Conservation (phyloP, 2,329 filamentous ascomycete species). For the Talaromyces funiculosus region DNA sequence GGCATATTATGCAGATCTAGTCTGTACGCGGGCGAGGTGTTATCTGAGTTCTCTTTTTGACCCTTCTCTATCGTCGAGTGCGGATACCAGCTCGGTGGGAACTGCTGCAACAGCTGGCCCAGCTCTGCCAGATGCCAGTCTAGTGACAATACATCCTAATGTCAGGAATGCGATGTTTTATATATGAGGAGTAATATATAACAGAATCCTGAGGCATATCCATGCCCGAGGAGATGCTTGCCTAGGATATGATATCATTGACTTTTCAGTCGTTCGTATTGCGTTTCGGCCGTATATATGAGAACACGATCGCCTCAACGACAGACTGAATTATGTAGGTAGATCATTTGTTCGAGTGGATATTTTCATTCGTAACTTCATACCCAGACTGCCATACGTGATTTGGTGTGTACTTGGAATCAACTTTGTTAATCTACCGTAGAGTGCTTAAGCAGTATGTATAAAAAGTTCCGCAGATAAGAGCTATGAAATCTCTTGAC, state of each 20-base stretch:
- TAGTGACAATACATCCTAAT: slow-evolving; percentile 14
- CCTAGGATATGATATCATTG: too few relatives aligned
- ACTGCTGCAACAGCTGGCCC: slow-evolving; percentile 16
- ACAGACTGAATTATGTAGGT: background rate
- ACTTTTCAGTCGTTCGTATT: too few relatives aligned
- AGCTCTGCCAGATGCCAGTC: slow-evolving; percentile 12
- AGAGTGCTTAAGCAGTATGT: background rate
- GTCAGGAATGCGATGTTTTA: slow-evolving; percentile 17
- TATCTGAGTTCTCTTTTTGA: slow-evolving; percentile 65
- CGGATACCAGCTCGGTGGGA: slow-evolving; percentile 19
- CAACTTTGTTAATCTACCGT: too few relatives aligned
- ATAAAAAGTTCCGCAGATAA: background rate
- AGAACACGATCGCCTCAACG: too few relatives aligned
- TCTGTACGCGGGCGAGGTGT: slow-evolving; percentile 68
- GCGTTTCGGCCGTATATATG: too few relatives aligned
- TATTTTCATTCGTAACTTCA: background rate
- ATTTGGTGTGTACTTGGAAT: too few relatives aligned
- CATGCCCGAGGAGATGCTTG: background rate
- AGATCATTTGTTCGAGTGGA: background rate
- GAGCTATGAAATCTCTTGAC: background rate
- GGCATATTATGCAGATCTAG: slow-evolving; percentile 83
- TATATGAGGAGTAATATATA: background rate
- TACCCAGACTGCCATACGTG: too few relatives aligned
- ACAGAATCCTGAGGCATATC: background rate
- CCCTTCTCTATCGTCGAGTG: slow-evolving; percentile 20